Evolutionary conservation across 805 yeast genomes (phyloP).

Genomic region (Metschnikowia kofuensis): DNA sequence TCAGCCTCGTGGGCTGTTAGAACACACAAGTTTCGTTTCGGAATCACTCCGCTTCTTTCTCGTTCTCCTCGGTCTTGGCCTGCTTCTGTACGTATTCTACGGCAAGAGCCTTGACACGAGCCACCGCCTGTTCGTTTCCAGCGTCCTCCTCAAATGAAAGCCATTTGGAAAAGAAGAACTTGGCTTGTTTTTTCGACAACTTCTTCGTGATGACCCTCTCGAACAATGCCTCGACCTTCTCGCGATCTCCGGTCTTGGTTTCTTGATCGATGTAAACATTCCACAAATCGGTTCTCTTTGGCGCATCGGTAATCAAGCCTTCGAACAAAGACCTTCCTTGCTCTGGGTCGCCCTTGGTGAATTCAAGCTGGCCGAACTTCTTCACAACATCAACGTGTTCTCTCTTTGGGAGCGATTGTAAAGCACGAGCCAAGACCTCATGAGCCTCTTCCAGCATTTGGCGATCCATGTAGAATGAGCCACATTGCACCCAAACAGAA

Average conservation of each 20-base stretch:
- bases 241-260: constrained; percentile 59
- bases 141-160: constrained; percentile 68
- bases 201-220: constrained; percentile 73
- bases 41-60: background rate
- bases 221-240: constrained; percentile 71
- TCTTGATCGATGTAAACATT: constrained; percentile 94
- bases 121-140: constrained; percentile 67
- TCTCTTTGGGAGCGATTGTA: constrained; percentile 67
- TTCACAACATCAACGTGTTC: constrained; percentile 76
- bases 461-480: constrained; percentile 67
- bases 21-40: too few species aligned
- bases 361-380: constrained; percentile 88
- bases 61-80: constrained; percentile 13
- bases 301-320: constrained; percentile 84
- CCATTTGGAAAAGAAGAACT: constrained; percentile 94
- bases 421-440: constrained; percentile 68
- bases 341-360: constrained; percentile 82
- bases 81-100: constrained; percentile 60
- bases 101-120: constrained; percentile 89
- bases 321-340: constrained; percentile 94
- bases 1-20: too few species aligned
- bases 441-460: constrained; percentile 60
- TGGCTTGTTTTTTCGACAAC: constrained; percentile 83
- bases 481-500: constrained; percentile 80
- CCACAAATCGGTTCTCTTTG: constrained; percentile 92